Evolutionary conservation across 1,139 yeast genomes (phyloP).

Genomic region (Martiniozyma asiatica): DNA sequence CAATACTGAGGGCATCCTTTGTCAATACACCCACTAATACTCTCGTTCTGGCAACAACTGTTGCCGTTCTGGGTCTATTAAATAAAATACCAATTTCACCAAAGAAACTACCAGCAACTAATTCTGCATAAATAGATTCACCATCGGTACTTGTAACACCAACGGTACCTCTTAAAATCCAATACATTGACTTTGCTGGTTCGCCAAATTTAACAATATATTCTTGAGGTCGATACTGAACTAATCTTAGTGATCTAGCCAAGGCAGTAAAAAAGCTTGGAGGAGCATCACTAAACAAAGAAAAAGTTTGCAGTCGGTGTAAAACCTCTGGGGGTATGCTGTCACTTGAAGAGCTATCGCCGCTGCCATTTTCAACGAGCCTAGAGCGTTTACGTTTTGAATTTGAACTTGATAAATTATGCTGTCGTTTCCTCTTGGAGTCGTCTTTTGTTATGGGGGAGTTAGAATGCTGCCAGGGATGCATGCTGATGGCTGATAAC

Average conservation of each 20-base stretch:
- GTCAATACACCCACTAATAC: constrained; percentile 60
- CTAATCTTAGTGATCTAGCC: constrained; percentile 44
- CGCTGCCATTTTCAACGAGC: too few species aligned
- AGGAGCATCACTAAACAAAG: constrained; percentile 57
- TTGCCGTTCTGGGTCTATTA: constrained; percentile 67
- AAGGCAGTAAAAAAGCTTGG: constrained; percentile 47
- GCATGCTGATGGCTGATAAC: too few species aligned
- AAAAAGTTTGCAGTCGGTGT: constrained; percentile 41
- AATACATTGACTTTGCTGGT: constrained; percentile 67
- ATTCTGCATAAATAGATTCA: constrained; percentile 59
- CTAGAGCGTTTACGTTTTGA: too few species aligned
- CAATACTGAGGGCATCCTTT: constrained; percentile 46
- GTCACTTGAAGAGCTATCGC: too few species aligned
- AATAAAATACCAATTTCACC: constrained; percentile 72
- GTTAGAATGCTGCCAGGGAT: too few species aligned
- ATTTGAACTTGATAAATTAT: too few species aligned
- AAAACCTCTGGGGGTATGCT: constrained; percentile 45
- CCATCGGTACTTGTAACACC: constrained; percentile 68
- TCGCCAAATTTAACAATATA: constrained; percentile 61
- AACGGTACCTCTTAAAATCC: constrained; percentile 67
- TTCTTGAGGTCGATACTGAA: constrained; percentile 55
- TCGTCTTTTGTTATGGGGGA: too few species aligned
- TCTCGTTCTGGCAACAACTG: constrained; percentile 59
- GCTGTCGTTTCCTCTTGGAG: too few species aligned
- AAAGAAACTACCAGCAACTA: constrained; percentile 57